Evolutionary conservation across 2,329 filamentous ascomycete genomes (phyloP), one percentile per base, ranked within the genome.

Genomic region (Sclerotinia glacialis): DNA sequence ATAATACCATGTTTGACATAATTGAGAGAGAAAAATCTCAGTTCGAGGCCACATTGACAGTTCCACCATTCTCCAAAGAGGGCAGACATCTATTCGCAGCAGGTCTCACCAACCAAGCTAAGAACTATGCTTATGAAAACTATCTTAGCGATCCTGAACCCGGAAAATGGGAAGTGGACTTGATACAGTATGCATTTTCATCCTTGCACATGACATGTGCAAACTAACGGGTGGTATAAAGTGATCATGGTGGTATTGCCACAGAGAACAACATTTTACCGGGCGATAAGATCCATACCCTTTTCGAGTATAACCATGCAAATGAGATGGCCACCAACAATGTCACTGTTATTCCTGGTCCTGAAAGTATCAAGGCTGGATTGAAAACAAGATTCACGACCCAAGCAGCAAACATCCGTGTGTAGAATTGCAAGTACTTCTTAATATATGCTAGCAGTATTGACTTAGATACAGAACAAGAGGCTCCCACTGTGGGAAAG

Each of bases 21-120:
- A 14, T 44, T 61, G 21, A 63, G 5, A 26, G 37, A 9, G 16
- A 16, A 12, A 40, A 40, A 40, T 14, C 46, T 1, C n/a, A 73
- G 71, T 71, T 69, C 31, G 65, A 69, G 62, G 65, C 58, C 8
- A 71, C 69, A 18, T 50, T 72, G 47, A 63, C 67, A 4, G 70
- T 73, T 5, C 72, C 72, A 21, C 50, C 66, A 26, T 61, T 71
- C 21, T 69, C 70, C 18, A 44, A 64, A 21, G n/a, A 16, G 18
- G 69, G 71, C 23, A 31, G 47, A 5, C 69, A 71, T 55, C 64
- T 52, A 14, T 44, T 72, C 2, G 70, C 68, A 68, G 68, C 70
- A 12, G 72, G 71, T 1, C 64, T 71, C 37, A 65, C 70, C 31
- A 73, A 71, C 12, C 59, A 68, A 26, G 53, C 53, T 21, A 62